phyloP scores from a whole-genome alignment of 78 protist genomes.

The Dictyostelium capitatum region DNA sequence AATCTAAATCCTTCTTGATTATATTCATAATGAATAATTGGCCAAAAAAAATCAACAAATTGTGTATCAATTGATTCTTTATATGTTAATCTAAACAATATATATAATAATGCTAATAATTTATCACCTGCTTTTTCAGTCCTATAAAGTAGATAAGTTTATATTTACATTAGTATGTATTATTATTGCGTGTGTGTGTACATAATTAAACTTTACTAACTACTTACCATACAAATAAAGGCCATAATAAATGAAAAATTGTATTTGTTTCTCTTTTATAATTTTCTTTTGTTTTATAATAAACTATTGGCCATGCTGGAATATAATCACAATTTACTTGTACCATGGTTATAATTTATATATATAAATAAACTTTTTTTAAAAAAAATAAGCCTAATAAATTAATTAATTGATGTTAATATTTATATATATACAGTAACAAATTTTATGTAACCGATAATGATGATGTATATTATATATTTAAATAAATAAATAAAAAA shows the following conservation, averaged over 20 bases:
- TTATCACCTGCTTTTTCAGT: slow-evolving; percentile 35
- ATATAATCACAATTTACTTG: slow-evolving; percentile 50
- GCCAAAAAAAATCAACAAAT: slow-evolving; percentile 67
- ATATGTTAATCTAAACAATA: slow-evolving; percentile 60
- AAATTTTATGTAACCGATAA: too few species aligned
- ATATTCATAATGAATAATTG: slow-evolving; percentile 67
- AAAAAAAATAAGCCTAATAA: not conserved
- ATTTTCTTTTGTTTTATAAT: slow-evolving; percentile 21
- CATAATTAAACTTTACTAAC: not conserved
- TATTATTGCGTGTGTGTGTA: too few species aligned
- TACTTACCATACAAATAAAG: slow-evolving; percentile 61
- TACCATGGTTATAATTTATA: not conserved
- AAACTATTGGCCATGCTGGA: slow-evolving; percentile 66
- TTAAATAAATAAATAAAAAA: too few species aligned
- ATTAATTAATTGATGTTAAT: too few species aligned
- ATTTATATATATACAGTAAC: too few species aligned
- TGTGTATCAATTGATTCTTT: slow-evolving; percentile 27
- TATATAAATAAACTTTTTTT: not conserved
- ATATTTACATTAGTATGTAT: not conserved
- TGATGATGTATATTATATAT: too few species aligned
- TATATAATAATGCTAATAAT: slow-evolving; percentile 61
- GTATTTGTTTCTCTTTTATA: slow-evolving; percentile 15
- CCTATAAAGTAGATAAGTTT: slow-evolving; percentile 11
- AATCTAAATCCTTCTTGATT: slow-evolving; percentile 39
- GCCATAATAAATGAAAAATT: slow-evolving; percentile 58